Evolutionary conservation across 2,329 filamentous ascomycete species (phyloP).

Genomic region (Periglandula ipomoeae): DNA sequence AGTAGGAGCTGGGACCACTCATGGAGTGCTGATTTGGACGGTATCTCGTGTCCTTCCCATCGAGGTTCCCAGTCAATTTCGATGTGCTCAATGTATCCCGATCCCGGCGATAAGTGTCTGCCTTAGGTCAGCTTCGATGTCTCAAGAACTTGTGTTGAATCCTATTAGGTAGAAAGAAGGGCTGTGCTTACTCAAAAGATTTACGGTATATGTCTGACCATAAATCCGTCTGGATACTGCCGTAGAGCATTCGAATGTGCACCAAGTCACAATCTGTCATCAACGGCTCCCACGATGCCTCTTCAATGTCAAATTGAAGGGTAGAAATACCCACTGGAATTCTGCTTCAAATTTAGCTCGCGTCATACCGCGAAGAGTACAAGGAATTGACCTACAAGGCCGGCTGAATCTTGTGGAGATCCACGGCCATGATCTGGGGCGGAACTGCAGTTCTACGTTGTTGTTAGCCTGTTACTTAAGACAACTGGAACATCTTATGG

Average conservation of each 20-base stretch:
- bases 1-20: conserved; percentile 64
- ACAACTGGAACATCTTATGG: too few relatives aligned
- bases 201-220: conserved; percentile 70
- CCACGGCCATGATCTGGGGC: conserved; percentile 26
- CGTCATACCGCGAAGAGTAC: neutral
- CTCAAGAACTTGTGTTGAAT: too few relatives aligned
- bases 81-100: conserved; percentile 74
- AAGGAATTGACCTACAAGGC: conserved; percentile 19
- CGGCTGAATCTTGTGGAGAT: conserved; percentile 32
- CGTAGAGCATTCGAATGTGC: conserved; percentile 70
- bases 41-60: conserved; percentile 57
- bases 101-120: conserved; percentile 68
- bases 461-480: neutral
- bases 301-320: conserved; percentile 67
- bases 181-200: conserved; percentile 56
- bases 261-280: conserved; percentile 64
- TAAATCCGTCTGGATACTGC: conserved; percentile 56
- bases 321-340: conserved; percentile 52
- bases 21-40: conserved; percentile 45
- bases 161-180: too few relatives aligned
- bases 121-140: neutral
- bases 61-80: conserved; percentile 78
- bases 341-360: conserved; percentile 32
- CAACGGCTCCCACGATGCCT: conserved; percentile 47
- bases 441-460: neutral